These are phyloP conservation scores for Lipomyces sp. DNA, from an alignment of 805 yeast species.

Conservation along the genomic window DNA sequence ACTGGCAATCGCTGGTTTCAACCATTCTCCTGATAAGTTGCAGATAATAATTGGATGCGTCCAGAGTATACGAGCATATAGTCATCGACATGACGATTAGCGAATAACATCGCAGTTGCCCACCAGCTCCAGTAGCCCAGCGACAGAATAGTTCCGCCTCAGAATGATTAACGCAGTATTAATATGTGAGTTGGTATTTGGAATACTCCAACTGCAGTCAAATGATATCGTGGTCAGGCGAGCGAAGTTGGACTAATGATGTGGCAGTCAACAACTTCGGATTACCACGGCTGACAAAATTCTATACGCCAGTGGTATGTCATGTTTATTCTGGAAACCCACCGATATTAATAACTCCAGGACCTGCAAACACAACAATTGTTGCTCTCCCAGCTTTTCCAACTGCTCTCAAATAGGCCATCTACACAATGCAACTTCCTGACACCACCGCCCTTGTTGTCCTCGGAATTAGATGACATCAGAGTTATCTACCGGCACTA, in stretches of 20 bases:
- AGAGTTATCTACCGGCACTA: constrained; percentile 92
- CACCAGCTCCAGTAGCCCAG: background rate
- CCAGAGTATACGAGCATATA: too few relatives aligned
- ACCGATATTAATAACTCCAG: background rate
- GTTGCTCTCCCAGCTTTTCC: constrained; percentile 80
- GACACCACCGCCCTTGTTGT: constrained; percentile 81
- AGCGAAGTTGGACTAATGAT: too few relatives aligned
- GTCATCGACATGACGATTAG: too few relatives aligned
- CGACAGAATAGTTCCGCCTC: background rate
- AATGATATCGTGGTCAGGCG: background rate
- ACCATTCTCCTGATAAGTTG: too few relatives aligned
- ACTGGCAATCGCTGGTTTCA: too few relatives aligned
- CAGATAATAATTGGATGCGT: too few relatives aligned
- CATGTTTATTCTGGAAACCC: background rate
- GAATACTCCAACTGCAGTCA: background rate
- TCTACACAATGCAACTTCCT: constrained; percentile 84
- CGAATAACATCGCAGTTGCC: background rate
- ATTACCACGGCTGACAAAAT: constrained; percentile 84
- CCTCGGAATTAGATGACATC: constrained; percentile 61
- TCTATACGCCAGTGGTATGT: constrained; percentile 76
- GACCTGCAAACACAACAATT: constrained; percentile 82
- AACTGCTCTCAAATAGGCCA: constrained; percentile 70
- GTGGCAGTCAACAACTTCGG: constrained; percentile 81
- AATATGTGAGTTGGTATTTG: constrained; percentile 61
- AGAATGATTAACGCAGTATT: constrained; percentile 89